Conservation (phyloP, 139 green algal species). For the Tetradesmus lagerheimii region DNA sequence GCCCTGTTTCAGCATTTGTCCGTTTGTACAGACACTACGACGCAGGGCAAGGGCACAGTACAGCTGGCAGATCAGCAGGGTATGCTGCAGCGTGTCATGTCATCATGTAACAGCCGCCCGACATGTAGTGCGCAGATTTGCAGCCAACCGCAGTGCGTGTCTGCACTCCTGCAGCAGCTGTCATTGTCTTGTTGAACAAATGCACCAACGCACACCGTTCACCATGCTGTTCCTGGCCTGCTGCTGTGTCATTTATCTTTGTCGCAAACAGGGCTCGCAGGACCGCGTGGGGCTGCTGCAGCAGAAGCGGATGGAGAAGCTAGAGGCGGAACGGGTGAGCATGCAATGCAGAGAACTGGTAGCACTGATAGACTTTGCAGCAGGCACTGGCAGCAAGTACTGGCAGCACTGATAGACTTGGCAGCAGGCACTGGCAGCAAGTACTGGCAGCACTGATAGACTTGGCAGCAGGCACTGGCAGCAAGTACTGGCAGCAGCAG, state of each 20-base stretch:
- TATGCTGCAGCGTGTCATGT: too few species aligned
- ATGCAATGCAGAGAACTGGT: not conserved
- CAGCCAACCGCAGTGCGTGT: not conserved
- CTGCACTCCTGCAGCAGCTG: not conserved
- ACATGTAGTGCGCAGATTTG: not conserved
- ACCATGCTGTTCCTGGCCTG: not conserved
- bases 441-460: not conserved
- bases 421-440: not conserved
- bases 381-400: not conserved
- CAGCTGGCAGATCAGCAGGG: too few species aligned
- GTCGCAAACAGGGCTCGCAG: not conserved
- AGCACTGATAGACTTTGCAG: too few species aligned
- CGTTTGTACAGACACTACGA: too few species aligned
- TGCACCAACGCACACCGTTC: not conserved
- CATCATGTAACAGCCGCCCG: too few species aligned
- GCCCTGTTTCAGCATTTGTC: too few species aligned
- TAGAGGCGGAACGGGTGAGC: constrained; percentile 45
- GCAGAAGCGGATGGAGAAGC: constrained; percentile 28
- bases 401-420: not conserved
- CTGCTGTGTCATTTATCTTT: not conserved
- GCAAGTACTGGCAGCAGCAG: not conserved
- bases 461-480: not conserved
- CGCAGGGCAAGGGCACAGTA: not conserved
- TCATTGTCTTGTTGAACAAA: not conserved
- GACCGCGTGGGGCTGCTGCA: constrained; percentile 12